phyloP scores from a whole-genome alignment of 129 eudicot species.

The Flaveria ramosissima region DNA sequence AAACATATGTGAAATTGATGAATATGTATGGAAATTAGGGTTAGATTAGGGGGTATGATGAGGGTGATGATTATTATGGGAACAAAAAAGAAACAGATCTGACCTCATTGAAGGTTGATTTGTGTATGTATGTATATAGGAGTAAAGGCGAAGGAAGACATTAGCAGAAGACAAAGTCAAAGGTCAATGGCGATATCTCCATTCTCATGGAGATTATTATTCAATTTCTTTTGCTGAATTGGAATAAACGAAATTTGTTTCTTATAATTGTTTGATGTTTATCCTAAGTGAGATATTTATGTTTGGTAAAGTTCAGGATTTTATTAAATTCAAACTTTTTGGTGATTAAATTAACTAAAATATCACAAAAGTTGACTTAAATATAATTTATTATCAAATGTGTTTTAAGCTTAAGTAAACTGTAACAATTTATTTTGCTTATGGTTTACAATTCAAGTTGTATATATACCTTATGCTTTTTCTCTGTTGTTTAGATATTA shows the following conservation, averaged over 20 bases:
- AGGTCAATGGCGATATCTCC: slow-evolving; percentile 28
- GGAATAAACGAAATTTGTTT: background rate
- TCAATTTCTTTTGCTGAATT: background rate
- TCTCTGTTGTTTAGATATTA: no score
- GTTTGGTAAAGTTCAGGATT: background rate
- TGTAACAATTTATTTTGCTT: no score
- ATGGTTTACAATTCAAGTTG: no score
- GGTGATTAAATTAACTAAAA: background rate
- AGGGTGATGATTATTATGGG: slow-evolving; percentile 4
- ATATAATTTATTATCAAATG: no score
- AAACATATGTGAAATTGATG: slow-evolving; percentile 19
- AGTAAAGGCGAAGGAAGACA: background rate
- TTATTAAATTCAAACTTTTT: background rate
- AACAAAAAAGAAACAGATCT: slow-evolving; percentile 18
- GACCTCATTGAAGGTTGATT: slow-evolving; percentile 29
- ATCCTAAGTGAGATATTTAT: background rate
- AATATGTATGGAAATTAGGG: slow-evolving; percentile 10
- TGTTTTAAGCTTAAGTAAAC: no score
- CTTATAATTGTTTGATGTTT: background rate
- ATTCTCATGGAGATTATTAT: slow-evolving; percentile 3
- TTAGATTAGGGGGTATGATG: slow-evolving; percentile 6
- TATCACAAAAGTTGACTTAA: background rate
- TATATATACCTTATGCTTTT: no score
- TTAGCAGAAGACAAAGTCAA: slow-evolving; percentile 30
- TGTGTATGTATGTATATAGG: background rate